phyloP scores from a whole-genome alignment of 2,329 filamentous ascomycete species.

The Fusarium siculi region DNA sequence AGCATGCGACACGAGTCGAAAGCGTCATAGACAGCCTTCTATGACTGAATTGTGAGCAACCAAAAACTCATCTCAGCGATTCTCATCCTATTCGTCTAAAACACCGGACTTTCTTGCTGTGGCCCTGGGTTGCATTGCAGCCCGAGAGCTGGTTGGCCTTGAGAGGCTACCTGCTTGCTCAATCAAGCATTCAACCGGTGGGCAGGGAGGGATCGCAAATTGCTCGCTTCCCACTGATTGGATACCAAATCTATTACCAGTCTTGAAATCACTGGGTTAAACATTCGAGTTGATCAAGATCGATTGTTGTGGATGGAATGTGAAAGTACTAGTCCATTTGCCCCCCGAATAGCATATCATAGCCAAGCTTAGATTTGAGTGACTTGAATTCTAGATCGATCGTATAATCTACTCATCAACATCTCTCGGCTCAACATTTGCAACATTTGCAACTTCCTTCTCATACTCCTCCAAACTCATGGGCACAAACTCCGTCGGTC shows the following conservation, averaged over 20 bases:
- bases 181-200: not conserved
- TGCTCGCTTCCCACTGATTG: not conserved
- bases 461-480: slow-evolving; percentile 3
- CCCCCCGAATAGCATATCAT: not conserved
- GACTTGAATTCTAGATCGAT: rapidly evolving
- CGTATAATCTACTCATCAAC: not conserved
- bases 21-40: no score
- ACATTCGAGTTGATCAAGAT: not conserved
- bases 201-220: not conserved
- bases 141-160: not conserved
- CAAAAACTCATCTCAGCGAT: no score
- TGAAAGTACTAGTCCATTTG: not conserved
- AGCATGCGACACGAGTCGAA: no score
- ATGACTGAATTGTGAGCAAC: no score
- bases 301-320: not conserved
- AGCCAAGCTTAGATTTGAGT: rapidly evolving
- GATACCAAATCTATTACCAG: rapidly evolving
- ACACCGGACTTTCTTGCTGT: no score
- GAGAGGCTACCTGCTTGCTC: not conserved
- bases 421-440: not conserved
- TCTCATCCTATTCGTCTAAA: no score
- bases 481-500: not conserved
- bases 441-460: not conserved
- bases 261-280: rapidly evolving
- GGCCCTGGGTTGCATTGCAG: no score